A percentile compares a stretch with the other conserved stretches of the same genome.
phyloP scores from a whole-genome alignment of 2,329 filamentous ascomycete genomes.

The Scedosporium boydii region DNA sequence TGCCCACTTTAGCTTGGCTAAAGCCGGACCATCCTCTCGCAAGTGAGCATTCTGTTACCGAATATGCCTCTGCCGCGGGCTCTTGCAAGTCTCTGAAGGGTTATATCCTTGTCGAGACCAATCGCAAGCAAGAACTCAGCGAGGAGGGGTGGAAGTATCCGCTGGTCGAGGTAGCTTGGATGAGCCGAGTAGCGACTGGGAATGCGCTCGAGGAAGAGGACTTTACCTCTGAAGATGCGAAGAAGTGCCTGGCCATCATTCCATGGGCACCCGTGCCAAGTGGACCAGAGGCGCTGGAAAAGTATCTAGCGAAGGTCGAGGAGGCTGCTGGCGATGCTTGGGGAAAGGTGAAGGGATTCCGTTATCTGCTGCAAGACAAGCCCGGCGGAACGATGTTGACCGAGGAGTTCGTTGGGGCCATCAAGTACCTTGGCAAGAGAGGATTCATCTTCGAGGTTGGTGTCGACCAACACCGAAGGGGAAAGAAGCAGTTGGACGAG shows the following conservation, averaged over 20 bases:
- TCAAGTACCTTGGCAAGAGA: conserved; percentile 54
- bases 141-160: conserved; percentile 56
- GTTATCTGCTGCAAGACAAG: conserved; percentile 77
- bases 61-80: conserved; percentile 46
- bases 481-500: conserved; percentile 64
- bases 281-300: conserved; percentile 46
- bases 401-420: conserved; percentile 52
- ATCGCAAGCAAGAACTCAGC: conserved; percentile 55
- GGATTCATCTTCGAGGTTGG: conserved; percentile 73
- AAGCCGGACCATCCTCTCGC: conserved; percentile 47
- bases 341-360: conserved; percentile 64
- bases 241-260: conserved; percentile 59
- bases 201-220: conserved; percentile 41
- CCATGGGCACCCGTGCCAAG: conserved; percentile 79
- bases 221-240: conserved; percentile 29
- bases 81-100: conserved; percentile 43
- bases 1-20: conserved; percentile 62
- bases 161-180: conserved; percentile 61
- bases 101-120: conserved; percentile 77
- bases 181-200: conserved; percentile 57
- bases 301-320: conserved; percentile 55
- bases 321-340: conserved; percentile 54
- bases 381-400: conserved; percentile 54
- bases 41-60: conserved; percentile 51
- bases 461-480: conserved; percentile 70